Evolutionary conservation across 345 rosid species (phyloP).

Genomic region (Bretschneidera sinensis): DNA sequence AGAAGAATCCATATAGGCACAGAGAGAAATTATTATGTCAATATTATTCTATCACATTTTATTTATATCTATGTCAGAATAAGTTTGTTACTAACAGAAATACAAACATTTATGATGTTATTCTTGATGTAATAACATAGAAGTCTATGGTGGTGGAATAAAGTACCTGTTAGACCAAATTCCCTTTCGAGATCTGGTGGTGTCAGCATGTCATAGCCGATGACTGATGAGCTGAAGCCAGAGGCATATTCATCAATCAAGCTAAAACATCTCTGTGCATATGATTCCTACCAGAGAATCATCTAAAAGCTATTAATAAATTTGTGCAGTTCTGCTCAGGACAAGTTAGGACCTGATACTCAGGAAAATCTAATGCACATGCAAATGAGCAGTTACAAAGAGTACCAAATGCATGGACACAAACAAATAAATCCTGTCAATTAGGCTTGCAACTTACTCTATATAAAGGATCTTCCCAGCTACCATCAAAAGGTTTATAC

Average conservation of each 20-base stretch:
- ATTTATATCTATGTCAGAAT: too few species aligned
- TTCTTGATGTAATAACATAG: neutral
- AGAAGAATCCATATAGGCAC: too few species aligned
- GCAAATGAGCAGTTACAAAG: neutral
- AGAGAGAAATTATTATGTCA: too few species aligned
- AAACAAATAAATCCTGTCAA: too few species aligned
- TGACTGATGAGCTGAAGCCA: slow-evolving; percentile 53
- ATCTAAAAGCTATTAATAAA: neutral
- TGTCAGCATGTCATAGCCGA: slow-evolving; percentile 61
- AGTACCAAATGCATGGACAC: neutral
- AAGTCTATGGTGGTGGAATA: neutral
- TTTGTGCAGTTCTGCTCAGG: neutral
- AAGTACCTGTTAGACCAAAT: slow-evolving; percentile 54
- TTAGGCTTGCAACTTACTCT: slow-evolving; percentile 34
- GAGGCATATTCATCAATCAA: slow-evolving; percentile 42
- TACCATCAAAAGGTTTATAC: slow-evolving; percentile 54
- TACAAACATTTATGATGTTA: too few species aligned
- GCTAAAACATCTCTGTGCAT: slow-evolving; percentile 39
- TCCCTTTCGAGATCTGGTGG: slow-evolving; percentile 70
- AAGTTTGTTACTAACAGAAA: too few species aligned
- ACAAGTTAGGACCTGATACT: too few species aligned
- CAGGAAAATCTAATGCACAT: too few species aligned
- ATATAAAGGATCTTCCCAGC: slow-evolving; percentile 49
- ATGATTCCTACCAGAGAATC: slow-evolving; percentile 32
- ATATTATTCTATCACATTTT: too few species aligned